Evolutionary conservation across 2,329 filamentous ascomycete genomes (phyloP).

Genomic region (Beauveria bassiana): DNA sequence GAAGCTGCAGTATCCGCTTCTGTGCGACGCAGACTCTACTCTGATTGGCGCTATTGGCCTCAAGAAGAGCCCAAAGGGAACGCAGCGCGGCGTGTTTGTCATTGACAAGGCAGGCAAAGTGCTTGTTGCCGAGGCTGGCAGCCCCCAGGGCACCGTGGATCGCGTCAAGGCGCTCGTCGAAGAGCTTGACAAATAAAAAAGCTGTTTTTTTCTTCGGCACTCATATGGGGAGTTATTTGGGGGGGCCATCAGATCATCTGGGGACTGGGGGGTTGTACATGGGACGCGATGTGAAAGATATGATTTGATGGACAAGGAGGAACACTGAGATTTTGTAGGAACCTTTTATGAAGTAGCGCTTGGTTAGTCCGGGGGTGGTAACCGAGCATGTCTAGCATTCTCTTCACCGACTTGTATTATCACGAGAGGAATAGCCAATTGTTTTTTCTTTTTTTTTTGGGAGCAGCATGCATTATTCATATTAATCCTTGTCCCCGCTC

Average conservation of each 20-base stretch:
- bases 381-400: conserved; percentile 3
- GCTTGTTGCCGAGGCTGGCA: conserved; percentile 64
- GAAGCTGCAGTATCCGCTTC: conserved; percentile 75
- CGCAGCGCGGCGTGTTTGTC: conserved; percentile 79
- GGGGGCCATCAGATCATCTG: neutral
- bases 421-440: neutral
- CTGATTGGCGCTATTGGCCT: conserved; percentile 84
- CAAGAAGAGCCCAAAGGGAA: conserved; percentile 75
- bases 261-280: neutral
- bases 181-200: conserved; percentile 20
- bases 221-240: neutral
- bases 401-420: neutral
- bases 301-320: neutral
- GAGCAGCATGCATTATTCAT: neutral
- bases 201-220: neutral
- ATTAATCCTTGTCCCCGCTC: neutral
- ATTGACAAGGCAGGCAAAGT: conserved; percentile 77
- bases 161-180: conserved; percentile 66
- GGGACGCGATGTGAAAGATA: neutral
- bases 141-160: conserved; percentile 69
- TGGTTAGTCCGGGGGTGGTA: neutral
- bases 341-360: neutral
- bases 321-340: neutral
- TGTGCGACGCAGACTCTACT: conserved; percentile 69
- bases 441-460: neutral